Percentiles rank a stretch among this genome's conserved stretches.
Evolutionary conservation across 2,329 filamentous ascomycete species (phyloP).

Genomic region (Sclerotinia sclerotiorum): DNA sequence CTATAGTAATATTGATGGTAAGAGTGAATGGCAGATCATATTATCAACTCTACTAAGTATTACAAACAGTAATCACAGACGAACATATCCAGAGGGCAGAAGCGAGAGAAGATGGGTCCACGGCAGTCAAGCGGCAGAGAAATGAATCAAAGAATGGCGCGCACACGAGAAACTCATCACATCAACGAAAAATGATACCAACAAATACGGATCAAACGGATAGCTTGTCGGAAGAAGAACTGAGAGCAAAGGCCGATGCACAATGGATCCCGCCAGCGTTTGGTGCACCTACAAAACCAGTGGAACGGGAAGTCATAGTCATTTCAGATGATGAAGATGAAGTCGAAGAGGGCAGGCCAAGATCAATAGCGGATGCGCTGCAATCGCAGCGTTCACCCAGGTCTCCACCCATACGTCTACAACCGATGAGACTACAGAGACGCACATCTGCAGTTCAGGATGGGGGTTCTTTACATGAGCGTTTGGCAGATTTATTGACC

Average conservation of each 20-base stretch:
- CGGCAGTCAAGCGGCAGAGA: conserved; percentile 31
- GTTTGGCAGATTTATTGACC: conserved; percentile 5
- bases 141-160: conserved; percentile 8
- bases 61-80: conserved; percentile 25
- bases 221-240: conserved; percentile 28
- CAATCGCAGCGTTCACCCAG: neutral
- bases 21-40: neutral
- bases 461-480: conserved; percentile 12
- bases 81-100: conserved; percentile 27
- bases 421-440: neutral
- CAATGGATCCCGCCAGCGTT: conserved; percentile 33
- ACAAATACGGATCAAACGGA: conserved; percentile 23
- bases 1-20: conserved; percentile 22
- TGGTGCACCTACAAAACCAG: conserved; percentile 11
- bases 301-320: conserved; percentile 3
- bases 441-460: neutral
- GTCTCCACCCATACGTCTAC: neutral
- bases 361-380: conserved; percentile 13
- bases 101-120: conserved; percentile 27
- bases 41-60: conserved; percentile 10
- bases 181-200: neutral
- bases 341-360: neutral
- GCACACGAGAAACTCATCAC: neutral
- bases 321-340: conserved; percentile 21
- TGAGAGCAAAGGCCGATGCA: conserved; percentile 24